Evolutionary conservation across 192 early-diverging fungal species (phyloP).

Genomic region (Backusella macrospora): DNA sequence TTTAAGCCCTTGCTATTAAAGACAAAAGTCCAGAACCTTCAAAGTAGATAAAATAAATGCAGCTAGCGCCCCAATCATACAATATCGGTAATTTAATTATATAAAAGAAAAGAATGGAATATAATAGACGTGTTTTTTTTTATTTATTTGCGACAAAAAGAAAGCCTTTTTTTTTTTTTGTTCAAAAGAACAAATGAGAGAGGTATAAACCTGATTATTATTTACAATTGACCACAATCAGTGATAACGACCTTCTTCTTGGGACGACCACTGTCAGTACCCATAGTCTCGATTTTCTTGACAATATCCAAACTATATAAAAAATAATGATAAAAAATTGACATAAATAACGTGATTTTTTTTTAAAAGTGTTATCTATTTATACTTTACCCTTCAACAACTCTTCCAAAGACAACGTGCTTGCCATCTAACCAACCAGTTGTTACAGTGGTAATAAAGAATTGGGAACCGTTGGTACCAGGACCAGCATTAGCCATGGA

Average conservation of each 20-base stretch:
- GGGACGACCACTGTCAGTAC: conserved; percentile 52
- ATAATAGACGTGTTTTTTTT: too few species aligned
- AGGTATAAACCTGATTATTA: too few species aligned
- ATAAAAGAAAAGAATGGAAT: background rate
- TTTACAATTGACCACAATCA: conserved; percentile 67
- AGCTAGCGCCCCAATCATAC: background rate
- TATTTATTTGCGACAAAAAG: conserved; percentile 3
- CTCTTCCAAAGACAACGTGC: conserved; percentile 94
- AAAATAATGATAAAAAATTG: background rate
- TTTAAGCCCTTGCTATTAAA: background rate
- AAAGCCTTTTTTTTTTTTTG: background rate
- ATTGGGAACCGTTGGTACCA: conserved; percentile 88
- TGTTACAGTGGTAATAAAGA: conserved; percentile 88
- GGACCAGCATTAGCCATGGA: conserved; percentile 82
- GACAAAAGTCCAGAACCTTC: background rate
- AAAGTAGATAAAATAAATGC: too few species aligned
- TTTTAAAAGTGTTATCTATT: conserved; percentile 14
- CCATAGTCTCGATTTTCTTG: conserved; percentile 67
- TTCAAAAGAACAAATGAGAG: background rate
- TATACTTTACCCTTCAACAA: conserved; percentile 62
- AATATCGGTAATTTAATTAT: background rate
- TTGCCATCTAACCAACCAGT: conserved; percentile 91
- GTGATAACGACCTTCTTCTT: conserved; percentile 57
- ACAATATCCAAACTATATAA: conserved; percentile 66
- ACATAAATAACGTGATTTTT: conserved; percentile 1